Evolutionary conservation across 1,284 basidiomycete genomes (phyloP).

Genomic region (Ganoderma multipileum): DNA sequence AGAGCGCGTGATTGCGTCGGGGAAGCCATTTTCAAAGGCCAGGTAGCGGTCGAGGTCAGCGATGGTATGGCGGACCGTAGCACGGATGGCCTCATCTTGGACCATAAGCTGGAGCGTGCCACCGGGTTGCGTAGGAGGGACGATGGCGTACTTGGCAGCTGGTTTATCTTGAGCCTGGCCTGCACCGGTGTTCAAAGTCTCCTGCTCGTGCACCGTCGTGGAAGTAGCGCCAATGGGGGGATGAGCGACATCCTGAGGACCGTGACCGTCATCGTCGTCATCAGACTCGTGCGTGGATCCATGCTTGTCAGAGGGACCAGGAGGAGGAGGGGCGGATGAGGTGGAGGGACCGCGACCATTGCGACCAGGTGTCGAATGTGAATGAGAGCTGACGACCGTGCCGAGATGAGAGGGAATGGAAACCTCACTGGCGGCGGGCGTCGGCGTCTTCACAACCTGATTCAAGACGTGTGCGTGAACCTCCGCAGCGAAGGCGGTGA

Average conservation of each 20-base stretch:
- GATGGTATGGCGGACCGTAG: background rate
- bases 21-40: background rate
- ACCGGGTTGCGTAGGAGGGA: background rate
- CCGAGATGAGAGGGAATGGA: background rate
- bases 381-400: background rate
- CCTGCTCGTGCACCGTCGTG: background rate
- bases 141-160: background rate
- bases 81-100: background rate
- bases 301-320: too few species aligned
- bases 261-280: background rate
- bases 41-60: background rate
- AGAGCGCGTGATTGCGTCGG: background rate
- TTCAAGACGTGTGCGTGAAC: background rate
- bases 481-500: background rate
- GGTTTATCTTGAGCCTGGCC: background rate
- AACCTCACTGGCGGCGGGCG: background rate
- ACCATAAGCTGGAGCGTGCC: background rate
- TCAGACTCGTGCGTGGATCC: background rate
- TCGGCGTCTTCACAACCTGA: background rate
- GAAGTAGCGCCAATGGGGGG: background rate
- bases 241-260: background rate
- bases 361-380: too few species aligned
- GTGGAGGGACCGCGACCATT: too few species aligned
- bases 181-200: background rate
- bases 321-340: background rate